Evolutionary conservation across 2,329 filamentous ascomycete species (phyloP).

Genomic region (Tolypocladium capitatum): DNA sequence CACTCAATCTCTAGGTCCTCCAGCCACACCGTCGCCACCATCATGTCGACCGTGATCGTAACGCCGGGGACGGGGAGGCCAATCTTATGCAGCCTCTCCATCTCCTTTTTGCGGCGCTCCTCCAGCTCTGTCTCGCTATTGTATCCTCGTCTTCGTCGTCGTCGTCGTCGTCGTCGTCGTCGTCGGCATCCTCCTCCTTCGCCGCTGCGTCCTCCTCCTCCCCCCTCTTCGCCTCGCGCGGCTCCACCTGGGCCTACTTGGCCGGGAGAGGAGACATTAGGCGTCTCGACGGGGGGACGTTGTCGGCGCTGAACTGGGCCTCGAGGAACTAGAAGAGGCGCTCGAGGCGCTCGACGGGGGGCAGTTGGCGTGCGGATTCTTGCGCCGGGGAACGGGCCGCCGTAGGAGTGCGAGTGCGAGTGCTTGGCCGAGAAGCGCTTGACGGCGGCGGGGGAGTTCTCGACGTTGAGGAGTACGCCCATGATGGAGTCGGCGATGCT

Average conservation of each 20-base stretch:
- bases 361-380: constrained; percentile 62
- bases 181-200: too few relatives aligned
- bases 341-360: constrained; percentile 63
- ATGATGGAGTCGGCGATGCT: constrained; percentile 96
- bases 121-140: constrained; percentile 31
- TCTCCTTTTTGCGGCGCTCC: constrained; percentile 51
- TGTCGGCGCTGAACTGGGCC: constrained; percentile 81
- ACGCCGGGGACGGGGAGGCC: constrained; percentile 88
- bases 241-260: constrained; percentile 12
- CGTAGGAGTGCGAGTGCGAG: constrained; percentile 13
- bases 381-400: constrained; percentile 29
- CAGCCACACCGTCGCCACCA: constrained; percentile 16
- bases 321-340: constrained; percentile 93
- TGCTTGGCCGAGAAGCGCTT: constrained; percentile 43
- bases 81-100: constrained; percentile 65
- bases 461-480: constrained; percentile 80
- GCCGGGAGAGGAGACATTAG: constrained; percentile 35
- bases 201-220: neutral
- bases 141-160: constrained; percentile 15
- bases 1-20: too few relatives aligned
- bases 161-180: constrained; percentile 5
- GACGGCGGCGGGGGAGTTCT: constrained; percentile 88
- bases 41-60: constrained; percentile 75
- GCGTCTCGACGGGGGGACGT: constrained; percentile 63
- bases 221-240: neutral